These are phyloP conservation scores for Botrytis porri DNA, from an alignment of 2,329 filamentous ascomycete genomes.

Conservation along the genomic window DNA sequence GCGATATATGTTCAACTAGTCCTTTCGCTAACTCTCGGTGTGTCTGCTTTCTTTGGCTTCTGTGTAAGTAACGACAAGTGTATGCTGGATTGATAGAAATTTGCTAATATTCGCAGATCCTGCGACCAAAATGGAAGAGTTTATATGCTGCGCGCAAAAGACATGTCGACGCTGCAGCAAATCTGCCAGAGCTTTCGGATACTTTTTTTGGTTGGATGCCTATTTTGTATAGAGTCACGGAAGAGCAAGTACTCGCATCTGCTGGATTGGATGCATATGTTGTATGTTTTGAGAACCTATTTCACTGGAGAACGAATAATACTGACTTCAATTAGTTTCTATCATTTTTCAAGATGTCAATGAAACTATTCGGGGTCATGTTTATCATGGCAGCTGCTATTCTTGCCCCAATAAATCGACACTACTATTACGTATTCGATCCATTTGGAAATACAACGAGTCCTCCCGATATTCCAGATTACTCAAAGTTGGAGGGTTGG, in stretches of 20 bases:
- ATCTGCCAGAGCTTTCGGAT: conserved; percentile 76
- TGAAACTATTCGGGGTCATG: conserved; percentile 75
- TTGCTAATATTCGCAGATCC: conserved; percentile 53
- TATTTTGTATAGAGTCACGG: conserved; percentile 76
- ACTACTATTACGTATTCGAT: conserved; percentile 47
- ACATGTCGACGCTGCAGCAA: conserved; percentile 56
- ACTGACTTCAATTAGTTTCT: conserved; percentile 59
- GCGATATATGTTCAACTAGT: conserved; percentile 59
- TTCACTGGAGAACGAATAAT: neutral
- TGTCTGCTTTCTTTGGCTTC: conserved; percentile 71
- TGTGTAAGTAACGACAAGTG: conserved; percentile 53
- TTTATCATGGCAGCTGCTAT: conserved; percentile 78
- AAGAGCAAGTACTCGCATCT: conserved; percentile 84
- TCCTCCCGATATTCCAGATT: conserved; percentile 30
- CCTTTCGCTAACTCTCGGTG: conserved; percentile 67
- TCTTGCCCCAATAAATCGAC: conserved; percentile 80
- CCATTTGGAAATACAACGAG: conserved; percentile 32
- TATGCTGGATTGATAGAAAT: conserved; percentile 12
- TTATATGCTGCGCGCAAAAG: conserved; percentile 88
- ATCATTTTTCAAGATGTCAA: conserved; percentile 92
- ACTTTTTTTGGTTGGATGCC: conserved; percentile 93
- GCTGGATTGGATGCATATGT: conserved; percentile 95
- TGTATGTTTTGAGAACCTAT: conserved; percentile 45
- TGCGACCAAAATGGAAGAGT: conserved; percentile 87
- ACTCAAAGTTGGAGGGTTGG: conserved; percentile 18